phyloP scores from a whole-genome alignment of 1,284 basidiomycete genomes.

The Leccinum brunneo-olivaceum region DNA sequence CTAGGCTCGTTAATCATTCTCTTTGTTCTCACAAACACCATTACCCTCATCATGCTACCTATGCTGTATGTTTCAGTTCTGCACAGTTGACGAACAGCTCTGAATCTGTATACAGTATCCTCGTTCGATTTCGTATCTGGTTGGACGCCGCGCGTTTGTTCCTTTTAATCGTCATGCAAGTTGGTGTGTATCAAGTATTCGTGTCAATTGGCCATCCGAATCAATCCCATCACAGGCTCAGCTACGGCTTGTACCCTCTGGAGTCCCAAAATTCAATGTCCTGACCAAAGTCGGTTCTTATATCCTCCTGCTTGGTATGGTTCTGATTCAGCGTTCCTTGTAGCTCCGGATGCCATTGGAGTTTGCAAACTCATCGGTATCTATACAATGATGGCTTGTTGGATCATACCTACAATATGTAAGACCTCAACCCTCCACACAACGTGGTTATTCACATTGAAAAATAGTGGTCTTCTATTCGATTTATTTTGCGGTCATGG shows the following conservation, averaged over 20 bases:
- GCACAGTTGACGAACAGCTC: background rate
- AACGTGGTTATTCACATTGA: background rate
- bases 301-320: background rate
- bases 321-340: background rate
- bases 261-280: conserved; percentile 40
- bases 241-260: conserved; percentile 41
- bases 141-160: conserved; percentile 49
- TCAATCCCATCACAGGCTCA: conserved; percentile 32
- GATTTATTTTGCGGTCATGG: conserved; percentile 30
- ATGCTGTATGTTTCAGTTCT: conserved; percentile 39
- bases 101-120: conserved; percentile 33
- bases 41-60: conserved; percentile 45
- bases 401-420: conserved; percentile 52
- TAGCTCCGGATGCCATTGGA: conserved; percentile 38
- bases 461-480: conserved; percentile 36
- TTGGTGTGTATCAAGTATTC: conserved; percentile 32
- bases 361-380: conserved; percentile 44
- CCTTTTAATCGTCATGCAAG: conserved; percentile 43
- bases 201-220: background rate
- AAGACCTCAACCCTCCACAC: conserved; percentile 17
- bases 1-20: conserved; percentile 39
- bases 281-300: conserved; percentile 32
- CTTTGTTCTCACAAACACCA: conserved; percentile 41
- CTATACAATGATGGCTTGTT: conserved; percentile 46
- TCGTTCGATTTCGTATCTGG: conserved; percentile 49